These are phyloP conservation scores for Lichtheimia hyalospora DNA, from an alignment of 371 early-diverging fungal genomes.

Conservation along the genomic window DNA sequence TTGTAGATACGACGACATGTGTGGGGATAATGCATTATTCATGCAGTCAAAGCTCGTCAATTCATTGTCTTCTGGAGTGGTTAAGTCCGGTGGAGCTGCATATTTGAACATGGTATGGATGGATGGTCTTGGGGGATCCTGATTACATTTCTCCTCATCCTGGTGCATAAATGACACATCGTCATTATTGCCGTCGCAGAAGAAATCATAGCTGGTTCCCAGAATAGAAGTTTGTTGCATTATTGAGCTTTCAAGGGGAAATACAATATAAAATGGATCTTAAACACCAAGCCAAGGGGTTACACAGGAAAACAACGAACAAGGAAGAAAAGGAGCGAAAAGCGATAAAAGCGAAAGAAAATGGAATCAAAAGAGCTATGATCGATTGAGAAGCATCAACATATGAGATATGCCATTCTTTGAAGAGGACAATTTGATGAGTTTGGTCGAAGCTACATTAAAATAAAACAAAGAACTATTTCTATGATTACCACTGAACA, in stretches of 20 bases:
- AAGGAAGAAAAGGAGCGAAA: not conserved
- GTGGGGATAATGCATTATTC: constrained; percentile 9
- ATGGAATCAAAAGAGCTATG: too few species aligned
- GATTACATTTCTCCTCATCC: not conserved
- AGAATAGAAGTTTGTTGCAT: constrained; percentile 1
- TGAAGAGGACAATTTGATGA: not conserved
- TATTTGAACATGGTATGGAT: constrained; percentile 14
- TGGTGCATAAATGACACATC: not conserved
- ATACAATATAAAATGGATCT: not conserved
- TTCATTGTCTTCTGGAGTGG: constrained; percentile 15
- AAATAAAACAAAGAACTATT: not conserved
- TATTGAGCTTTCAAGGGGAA: not conserved
- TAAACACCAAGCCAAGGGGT: too few species aligned
- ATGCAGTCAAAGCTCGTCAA: constrained; percentile 15
- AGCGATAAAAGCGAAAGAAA: not conserved
- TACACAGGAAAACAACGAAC: not conserved
- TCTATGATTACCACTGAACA: constrained; percentile 14
- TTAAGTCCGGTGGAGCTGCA: constrained; percentile 13
- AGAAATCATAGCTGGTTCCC: not conserved
- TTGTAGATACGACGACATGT: constrained; percentile 16
- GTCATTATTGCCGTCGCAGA: not conserved
- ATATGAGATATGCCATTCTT: constrained; percentile 5
- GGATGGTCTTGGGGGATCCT: not conserved
- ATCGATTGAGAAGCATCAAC: not conserved
- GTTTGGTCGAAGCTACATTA: not conserved